A percentile compares a stretch with the other conserved stretches of the same genome.
These are phyloP conservation scores for Pythium oligandrum DNA, from an alignment of 352 stramenopile genomes.

Conservation along the genomic window DNA sequence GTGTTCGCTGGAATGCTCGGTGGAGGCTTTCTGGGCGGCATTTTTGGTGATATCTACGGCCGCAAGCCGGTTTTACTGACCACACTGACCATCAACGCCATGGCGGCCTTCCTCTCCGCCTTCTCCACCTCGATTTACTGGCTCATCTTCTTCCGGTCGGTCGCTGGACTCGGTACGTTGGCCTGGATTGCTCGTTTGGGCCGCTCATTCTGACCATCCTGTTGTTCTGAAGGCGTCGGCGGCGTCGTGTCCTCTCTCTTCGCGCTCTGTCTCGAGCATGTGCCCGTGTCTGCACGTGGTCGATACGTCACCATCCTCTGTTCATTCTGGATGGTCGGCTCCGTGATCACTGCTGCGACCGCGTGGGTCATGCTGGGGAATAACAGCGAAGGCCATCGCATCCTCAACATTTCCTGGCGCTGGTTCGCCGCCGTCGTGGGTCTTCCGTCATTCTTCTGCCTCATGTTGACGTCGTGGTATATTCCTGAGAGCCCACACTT, in stretches of 20 bases:
- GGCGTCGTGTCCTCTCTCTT: conserved; percentile 85
- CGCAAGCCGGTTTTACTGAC: conserved; percentile 70
- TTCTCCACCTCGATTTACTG: conserved; percentile 61
- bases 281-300: conserved; percentile 59
- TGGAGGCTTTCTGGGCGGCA: conserved; percentile 70
- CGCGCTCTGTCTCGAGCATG: conserved; percentile 82
- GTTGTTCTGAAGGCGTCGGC: conserved; percentile 58
- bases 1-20: conserved; percentile 89
- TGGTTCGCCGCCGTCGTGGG: conserved; percentile 77
- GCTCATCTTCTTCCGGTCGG: conserved; percentile 71
- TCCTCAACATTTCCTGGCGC: conserved; percentile 75
- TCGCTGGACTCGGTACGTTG: conserved; percentile 39
- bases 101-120: conserved; percentile 71
- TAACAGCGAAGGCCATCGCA: conserved; percentile 43
- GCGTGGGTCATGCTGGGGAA: conserved; percentile 87
- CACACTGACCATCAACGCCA: conserved; percentile 78
- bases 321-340: conserved; percentile 90
- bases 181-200: neutral
- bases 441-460: conserved; percentile 65
- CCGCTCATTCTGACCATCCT: conserved; percentile 11
- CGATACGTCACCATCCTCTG: conserved; percentile 85
- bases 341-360: conserved; percentile 68
- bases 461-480: conserved; percentile 54
- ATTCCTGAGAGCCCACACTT: conserved; percentile 84
- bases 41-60: conserved; percentile 77